Conservation (phyloP, 371 early-diverging fungal species). For the Lichtheimia corymbifera region DNA sequence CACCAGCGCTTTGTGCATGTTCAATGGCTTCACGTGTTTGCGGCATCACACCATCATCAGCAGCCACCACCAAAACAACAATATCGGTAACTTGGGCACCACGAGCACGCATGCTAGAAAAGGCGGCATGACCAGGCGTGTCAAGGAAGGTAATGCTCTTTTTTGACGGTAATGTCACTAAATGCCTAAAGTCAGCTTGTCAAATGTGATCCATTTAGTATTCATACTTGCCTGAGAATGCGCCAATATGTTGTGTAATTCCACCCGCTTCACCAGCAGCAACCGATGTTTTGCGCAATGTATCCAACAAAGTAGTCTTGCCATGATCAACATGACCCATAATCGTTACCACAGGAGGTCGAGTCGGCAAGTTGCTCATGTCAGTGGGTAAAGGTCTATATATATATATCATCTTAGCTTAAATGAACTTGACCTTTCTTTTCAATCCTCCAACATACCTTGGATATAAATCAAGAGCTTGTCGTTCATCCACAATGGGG, state of each 20-base stretch:
- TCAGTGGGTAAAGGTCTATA: slow-evolving; percentile 66
- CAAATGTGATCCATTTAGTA: too few relatives aligned
- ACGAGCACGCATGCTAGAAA: slow-evolving; percentile 90
- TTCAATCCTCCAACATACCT: slow-evolving; percentile 31
- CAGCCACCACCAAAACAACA: slow-evolving; percentile 94
- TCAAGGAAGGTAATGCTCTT: slow-evolving; percentile 92
- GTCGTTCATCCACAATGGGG: slow-evolving; percentile 72
- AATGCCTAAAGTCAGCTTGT: neutral
- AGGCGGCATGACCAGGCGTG: slow-evolving; percentile 97
- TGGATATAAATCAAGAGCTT: slow-evolving; percentile 60
- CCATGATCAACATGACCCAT: slow-evolving; percentile 99
- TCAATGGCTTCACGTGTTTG: slow-evolving; percentile 95
- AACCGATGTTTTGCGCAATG: slow-evolving; percentile 87
- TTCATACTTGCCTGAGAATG: slow-evolving; percentile 73
- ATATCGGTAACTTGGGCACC: slow-evolving; percentile 95
- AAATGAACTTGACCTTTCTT: too few relatives aligned
- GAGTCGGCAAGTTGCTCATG: slow-evolving; percentile 64
- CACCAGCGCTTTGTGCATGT: slow-evolving; percentile 85
- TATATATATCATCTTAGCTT: too few relatives aligned
- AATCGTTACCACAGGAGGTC: slow-evolving; percentile 95
- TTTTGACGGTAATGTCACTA: slow-evolving; percentile 62
- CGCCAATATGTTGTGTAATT: slow-evolving; percentile 98
- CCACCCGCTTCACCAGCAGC: slow-evolving; percentile 96
- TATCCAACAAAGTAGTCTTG: slow-evolving; percentile 96
- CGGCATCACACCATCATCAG: slow-evolving; percentile 97